Evolutionary conservation across 805 yeast genomes (phyloP), one percentile per base, ranked within the genome.

Genomic region (Candida endomychidarum): DNA sequence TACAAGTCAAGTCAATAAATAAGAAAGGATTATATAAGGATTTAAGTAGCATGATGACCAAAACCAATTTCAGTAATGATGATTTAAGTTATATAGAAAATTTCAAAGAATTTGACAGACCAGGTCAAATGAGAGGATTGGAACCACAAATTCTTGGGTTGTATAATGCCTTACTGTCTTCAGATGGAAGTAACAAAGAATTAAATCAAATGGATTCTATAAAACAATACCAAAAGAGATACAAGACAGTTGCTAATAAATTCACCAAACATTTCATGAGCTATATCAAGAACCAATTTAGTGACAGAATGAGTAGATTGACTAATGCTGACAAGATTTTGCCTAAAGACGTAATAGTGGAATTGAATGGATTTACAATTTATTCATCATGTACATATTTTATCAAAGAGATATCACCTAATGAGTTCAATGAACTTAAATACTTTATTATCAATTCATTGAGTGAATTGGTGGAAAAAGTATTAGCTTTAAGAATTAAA

Each of bases 1-100:
- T 88, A 12, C 96, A 90, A 60, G 83, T 90, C 5, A 82, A 81
- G 49, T 78, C 91, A 4, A 80, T 86, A 31, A 90, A 90, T 61
- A 86, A 85, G 58, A 86, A 86, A 52, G 57, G 73, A n/a, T 66
- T 89, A 17, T 83, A 81, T 71, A 77, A 74, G 34, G 89, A 86
- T 45, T 70, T 89, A 40, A 76, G 77, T 27, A 77, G 74, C n/a
- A 70, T 89, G 33, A 61, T 89, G 45, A 74, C 75, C 35, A 83
- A 86, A n/a, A 84, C 86, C 7, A 77, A 81, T 41, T 69, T 88
- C 19, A 80, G 81, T 46, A 76, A 77, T 12, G 61, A 63, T 1
- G 81, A 80, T 12, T 61, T 86, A 38, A 56, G 58, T 7, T 57
- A 65, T 16, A 60, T 87, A 21, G 56, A 73, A 14, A 52, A 58